These are phyloP conservation scores for Artemisia tridentata DNA, from an alignment of 129 eudicot species.

Conservation along the genomic window DNA sequence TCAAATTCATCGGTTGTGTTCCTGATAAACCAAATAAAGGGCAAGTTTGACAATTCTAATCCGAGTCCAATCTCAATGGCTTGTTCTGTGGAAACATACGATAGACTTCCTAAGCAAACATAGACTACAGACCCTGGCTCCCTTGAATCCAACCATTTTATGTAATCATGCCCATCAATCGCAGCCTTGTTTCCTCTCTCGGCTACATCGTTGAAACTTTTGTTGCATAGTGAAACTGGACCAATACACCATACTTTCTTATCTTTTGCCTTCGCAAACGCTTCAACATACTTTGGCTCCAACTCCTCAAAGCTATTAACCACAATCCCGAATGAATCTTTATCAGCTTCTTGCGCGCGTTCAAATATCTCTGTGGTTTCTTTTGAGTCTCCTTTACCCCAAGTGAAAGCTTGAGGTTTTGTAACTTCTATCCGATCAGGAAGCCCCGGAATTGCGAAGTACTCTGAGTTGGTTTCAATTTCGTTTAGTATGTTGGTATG, in stretches of 20 bases:
- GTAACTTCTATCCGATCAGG: slow-evolving; percentile 46
- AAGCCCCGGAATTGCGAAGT: slow-evolving; percentile 42
- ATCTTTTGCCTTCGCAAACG: slow-evolving; percentile 20
- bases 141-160: slow-evolving; percentile 41
- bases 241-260: slow-evolving; percentile 50
- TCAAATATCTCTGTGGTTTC: slow-evolving; percentile 4
- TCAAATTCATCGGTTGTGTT: slow-evolving; percentile 24
- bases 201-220: slow-evolving; percentile 22
- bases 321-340: slow-evolving; percentile 38
- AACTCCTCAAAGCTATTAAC: slow-evolving; percentile 30
- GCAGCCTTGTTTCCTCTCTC: slow-evolving; percentile 42
- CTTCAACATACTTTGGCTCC: slow-evolving; percentile 28
- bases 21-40: slow-evolving; percentile 39
- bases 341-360: slow-evolving; percentile 20
- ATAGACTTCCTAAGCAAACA: slow-evolving; percentile 48
- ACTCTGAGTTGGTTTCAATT: slow-evolving; percentile 19
- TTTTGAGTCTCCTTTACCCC: not conserved
- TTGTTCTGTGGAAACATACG: slow-evolving; percentile 19
- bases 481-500: not conserved
- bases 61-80: slow-evolving; percentile 45
- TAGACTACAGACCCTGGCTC: slow-evolving; percentile 35
- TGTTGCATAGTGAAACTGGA: slow-evolving; percentile 27
- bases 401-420: slow-evolving; percentile 11
- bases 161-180: slow-evolving; percentile 12
- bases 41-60: slow-evolving; percentile 29